Evolutionary conservation across 352 stramenopile species (phyloP).

Genomic region (Phytophthora hybrid): DNA sequence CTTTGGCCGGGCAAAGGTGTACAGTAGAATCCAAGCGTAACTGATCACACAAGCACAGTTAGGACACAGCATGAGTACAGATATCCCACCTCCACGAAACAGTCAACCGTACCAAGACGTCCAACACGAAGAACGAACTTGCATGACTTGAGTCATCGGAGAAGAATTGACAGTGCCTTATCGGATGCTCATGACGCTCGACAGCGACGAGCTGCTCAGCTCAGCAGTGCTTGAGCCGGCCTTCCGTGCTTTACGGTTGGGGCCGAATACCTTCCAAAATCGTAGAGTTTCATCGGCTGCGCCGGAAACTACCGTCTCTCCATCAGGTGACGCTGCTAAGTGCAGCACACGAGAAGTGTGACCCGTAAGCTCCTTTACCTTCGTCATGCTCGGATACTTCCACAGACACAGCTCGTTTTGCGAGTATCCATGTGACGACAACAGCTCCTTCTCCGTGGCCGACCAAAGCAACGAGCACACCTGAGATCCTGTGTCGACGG

Average conservation of each 20-base stretch:
- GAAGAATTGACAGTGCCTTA: slow-evolving; percentile 41
- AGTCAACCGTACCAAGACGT: neutral
- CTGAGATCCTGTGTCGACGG: slow-evolving; percentile 98
- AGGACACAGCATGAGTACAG: slow-evolving; percentile 8
- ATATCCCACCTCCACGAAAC: neutral
- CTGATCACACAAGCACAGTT: slow-evolving; percentile 20
- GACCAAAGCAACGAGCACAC: slow-evolving; percentile 97
- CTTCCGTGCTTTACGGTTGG: slow-evolving; percentile 81
- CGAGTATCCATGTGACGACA: slow-evolving; percentile 98
- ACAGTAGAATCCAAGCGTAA: slow-evolving; percentile 13
- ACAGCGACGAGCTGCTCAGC: slow-evolving; percentile 73
- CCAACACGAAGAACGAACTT: slow-evolving; percentile 17
- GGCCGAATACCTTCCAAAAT: slow-evolving; percentile 99
- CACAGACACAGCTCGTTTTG: slow-evolving; percentile 98
- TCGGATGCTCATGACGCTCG: slow-evolving; percentile 86
- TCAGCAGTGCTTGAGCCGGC: slow-evolving; percentile 58
- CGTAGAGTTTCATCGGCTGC: slow-evolving; percentile 98
- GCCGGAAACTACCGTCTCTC: slow-evolving; percentile 96
- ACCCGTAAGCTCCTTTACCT: slow-evolving; percentile 97
- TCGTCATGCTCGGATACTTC: slow-evolving; percentile 99
- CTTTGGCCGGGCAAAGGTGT: too few species aligned
- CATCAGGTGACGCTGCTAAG: slow-evolving; percentile 97
- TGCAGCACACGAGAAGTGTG: slow-evolving; percentile 98
- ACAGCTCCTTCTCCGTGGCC: slow-evolving; percentile 94
- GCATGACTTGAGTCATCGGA: slow-evolving; percentile 17